A percentile compares a stretch with the other conserved stretches of the same genome.
These are phyloP conservation scores for Lasiosphaeris hirsuta DNA, from an alignment of 495 filamentous ascomycete genomes.

Conservation along the genomic window DNA sequence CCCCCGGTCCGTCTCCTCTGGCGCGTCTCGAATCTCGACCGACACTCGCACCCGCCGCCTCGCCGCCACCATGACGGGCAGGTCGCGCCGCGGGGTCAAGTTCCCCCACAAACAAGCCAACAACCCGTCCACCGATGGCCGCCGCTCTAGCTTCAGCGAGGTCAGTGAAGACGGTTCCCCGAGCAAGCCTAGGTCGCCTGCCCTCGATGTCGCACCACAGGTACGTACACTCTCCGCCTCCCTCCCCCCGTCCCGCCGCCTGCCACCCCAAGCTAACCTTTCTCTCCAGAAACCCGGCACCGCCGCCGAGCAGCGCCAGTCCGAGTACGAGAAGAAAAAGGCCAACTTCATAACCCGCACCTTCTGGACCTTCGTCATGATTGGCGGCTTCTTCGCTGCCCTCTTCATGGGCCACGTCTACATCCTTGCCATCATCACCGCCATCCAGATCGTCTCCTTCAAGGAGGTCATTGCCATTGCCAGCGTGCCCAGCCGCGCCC, in stretches of 20 bases:
- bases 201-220: conserved; percentile 38
- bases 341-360: conserved; percentile 95
- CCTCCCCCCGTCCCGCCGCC: not conserved
- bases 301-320: conserved; percentile 22
- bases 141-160: conserved; percentile 73
- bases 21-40: not conserved
- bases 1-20: not conserved
- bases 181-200: conserved; percentile 42
- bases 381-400: conserved; percentile 82
- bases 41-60: not conserved
- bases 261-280: conserved; percentile 10
- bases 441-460: conserved; percentile 93
- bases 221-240: conserved; percentile 25
- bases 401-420: conserved; percentile 97
- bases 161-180: conserved; percentile 65
- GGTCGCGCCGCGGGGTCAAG: conserved; percentile 68
- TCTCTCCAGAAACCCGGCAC: conserved; percentile 29
- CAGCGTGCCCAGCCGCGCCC: conserved; percentile 85
- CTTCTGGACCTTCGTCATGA: conserved; percentile 99
- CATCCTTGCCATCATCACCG: conserved; percentile 86
- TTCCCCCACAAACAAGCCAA: conserved; percentile 62
- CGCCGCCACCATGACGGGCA: conserved; percentile 26
- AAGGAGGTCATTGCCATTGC: conserved; percentile 99
- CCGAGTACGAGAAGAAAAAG: conserved; percentile 98
- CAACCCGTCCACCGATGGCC: conserved; percentile 48